These are phyloP conservation scores for Extremus antarcticus DNA, from an alignment of 495 filamentous ascomycete species.

Conservation along the genomic window DNA sequence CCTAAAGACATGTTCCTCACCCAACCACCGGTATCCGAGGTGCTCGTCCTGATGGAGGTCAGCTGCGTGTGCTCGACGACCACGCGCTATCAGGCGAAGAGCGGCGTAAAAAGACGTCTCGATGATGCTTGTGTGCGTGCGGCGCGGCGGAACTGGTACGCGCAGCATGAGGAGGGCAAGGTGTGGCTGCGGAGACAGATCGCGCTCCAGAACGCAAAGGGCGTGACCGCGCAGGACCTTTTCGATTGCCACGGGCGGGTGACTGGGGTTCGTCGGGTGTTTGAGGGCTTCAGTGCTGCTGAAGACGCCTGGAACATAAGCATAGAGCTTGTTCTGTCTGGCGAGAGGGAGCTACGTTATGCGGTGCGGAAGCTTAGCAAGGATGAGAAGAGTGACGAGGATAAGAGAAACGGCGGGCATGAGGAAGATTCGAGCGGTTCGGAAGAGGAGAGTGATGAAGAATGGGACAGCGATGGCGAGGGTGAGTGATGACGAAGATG, in stretches of 20 bases:
- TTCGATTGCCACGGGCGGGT: not conserved
- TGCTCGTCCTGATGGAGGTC: not conserved
- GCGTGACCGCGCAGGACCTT: not conserved
- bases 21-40: not conserved
- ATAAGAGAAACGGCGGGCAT: too few species aligned
- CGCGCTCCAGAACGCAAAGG: not conserved
- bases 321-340: too few species aligned
- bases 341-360: too few species aligned
- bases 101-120: not conserved
- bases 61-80: not conserved
- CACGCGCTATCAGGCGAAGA: too few species aligned
- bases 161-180: not conserved
- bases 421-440: too few species aligned
- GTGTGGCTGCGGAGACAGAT: not conserved
- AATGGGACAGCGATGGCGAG: too few species aligned
- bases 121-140: not conserved
- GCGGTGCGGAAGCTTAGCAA: too few species aligned
- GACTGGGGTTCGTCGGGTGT: not conserved
- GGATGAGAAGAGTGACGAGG: too few species aligned
- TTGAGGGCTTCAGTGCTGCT: too few species aligned
- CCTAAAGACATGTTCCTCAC: not conserved
- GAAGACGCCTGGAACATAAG: too few species aligned
- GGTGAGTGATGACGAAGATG: too few species aligned
- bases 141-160: not conserved
- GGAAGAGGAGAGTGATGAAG: too few species aligned